These are phyloP conservation scores for Endothia cerciana DNA, from an alignment of 2,329 filamentous ascomycete genomes.

Conservation along the genomic window DNA sequence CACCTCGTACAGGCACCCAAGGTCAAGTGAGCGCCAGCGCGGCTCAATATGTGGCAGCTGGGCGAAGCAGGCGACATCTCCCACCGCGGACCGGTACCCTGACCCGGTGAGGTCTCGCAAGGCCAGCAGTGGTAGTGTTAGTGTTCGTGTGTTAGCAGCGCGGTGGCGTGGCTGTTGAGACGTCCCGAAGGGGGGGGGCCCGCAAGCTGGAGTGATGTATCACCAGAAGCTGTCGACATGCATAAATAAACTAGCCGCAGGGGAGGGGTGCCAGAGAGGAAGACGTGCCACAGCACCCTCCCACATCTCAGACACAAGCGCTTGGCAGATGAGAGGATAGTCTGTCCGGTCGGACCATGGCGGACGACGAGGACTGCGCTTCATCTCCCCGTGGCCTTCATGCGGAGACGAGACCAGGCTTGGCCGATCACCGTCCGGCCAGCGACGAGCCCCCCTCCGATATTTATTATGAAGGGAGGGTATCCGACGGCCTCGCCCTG, in stretches of 20 bases:
- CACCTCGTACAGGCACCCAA: background rate
- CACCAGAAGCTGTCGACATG: constrained; percentile 24
- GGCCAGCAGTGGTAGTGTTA: background rate
- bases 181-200: constrained; percentile 52
- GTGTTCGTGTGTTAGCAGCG: background rate
- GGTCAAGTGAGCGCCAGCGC: background rate
- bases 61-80: background rate
- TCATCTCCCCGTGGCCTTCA: background rate
- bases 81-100: background rate
- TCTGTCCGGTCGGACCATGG: background rate
- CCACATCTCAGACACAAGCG: constrained; percentile 10
- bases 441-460: background rate
- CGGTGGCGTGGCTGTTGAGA: constrained; percentile 40
- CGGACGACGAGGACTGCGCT: background rate
- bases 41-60: background rate
- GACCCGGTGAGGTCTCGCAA: background rate
- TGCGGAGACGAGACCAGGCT: background rate
- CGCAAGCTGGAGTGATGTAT: constrained; percentile 51
- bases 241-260: constrained; percentile 26
- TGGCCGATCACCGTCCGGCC: background rate
- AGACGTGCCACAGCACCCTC: constrained; percentile 18
- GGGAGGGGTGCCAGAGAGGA: constrained; percentile 24
- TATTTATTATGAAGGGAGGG: too few relatives aligned
- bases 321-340: constrained; percentile 12
- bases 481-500: too few relatives aligned